Base-by-base conservation (phyloP, 208 protist species). In the Entamoeba moshkovskii region DNA sequence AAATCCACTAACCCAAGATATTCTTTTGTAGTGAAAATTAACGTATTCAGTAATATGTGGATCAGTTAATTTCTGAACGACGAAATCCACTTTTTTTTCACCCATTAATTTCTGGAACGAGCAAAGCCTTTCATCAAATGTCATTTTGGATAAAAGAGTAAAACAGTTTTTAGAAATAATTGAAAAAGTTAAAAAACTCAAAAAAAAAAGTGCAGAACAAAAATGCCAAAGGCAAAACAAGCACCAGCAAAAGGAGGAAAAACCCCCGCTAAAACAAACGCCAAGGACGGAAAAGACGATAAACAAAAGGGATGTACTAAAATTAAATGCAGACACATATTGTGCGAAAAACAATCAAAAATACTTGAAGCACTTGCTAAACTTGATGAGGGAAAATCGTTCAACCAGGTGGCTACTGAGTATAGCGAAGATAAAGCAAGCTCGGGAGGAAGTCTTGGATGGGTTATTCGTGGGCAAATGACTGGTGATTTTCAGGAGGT, bases 271-370 rank as follows among this genome's bases (percentile, higher is more conserved):
- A 52, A 52, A 52, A 52, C 47, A 0, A n/a, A n/a, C n/a, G 18
- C 47, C 11, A 52, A 52, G 18, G 47, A 52, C 5, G 18, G 18
- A 1, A 52, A 52, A 52, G 59, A 85, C 13, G 59, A 85, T 8
- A 85, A 85, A 38, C 29, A 42, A 38, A 85, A 85, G 11, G 85
- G 85, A 5, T 13, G 42, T 33, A 47, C 85, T 47, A 45, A 92
- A 33, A 66, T 95, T 13, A 48, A 95, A 48, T 93, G 92, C 33
- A 16, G 93, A 48, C 94, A 95, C n/a, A 95, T 95, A 94, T 59
- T 95, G 1, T 95, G 94, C n/a, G 93, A 95, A 92, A 95, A 95
- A 33, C 94, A 95, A 48, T 94, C 93, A 38, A 95, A 95, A 8
- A 66, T 95, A n/a, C 48, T 95, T 45, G 66, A 95, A 33, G 94